Percentiles rank a stretch among this genome's conserved stretches.
phyloP scores from a whole-genome alignment of 331 rosid genomes.

The Ulmus americana region DNA sequence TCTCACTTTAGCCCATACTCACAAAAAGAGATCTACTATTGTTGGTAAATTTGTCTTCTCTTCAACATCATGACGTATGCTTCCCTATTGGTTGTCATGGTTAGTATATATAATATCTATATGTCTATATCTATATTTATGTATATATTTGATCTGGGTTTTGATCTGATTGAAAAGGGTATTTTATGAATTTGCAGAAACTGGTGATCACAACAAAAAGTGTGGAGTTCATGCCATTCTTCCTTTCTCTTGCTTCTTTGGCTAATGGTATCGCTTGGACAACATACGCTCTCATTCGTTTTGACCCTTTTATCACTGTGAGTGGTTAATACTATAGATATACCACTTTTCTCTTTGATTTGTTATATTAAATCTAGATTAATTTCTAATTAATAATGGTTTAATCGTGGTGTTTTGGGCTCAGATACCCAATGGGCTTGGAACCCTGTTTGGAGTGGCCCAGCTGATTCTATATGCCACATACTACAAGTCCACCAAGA shows the following conservation, averaged over 20 bases:
- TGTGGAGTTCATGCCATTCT: constrained; percentile 83
- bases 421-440: constrained; percentile 86
- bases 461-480: constrained; percentile 68
- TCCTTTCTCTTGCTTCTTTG: constrained; percentile 56
- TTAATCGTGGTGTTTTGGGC: neutral
- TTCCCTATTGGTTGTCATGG: constrained; percentile 70
- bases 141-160: neutral
- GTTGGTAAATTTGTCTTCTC: constrained; percentile 61
- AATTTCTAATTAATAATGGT: neutral
- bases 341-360: neutral
- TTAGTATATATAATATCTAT: constrained; percentile 12
- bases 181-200: constrained; percentile 45
- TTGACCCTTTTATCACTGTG: constrained; percentile 71
- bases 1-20: constrained; percentile 32
- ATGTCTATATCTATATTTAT: neutral
- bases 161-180: no score
- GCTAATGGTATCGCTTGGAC: constrained; percentile 78
- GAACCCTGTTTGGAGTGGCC: constrained; percentile 42
- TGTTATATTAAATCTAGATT: neutral
- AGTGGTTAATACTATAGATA: neutral
- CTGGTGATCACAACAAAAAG: constrained; percentile 79
- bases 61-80: constrained; percentile 88
- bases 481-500: constrained; percentile 62
- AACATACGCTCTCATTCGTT: constrained; percentile 60
- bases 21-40: constrained; percentile 37